phyloP scores from a whole-genome alignment of 257 asterid genomes.

The Gynochthodes officinalis region DNA sequence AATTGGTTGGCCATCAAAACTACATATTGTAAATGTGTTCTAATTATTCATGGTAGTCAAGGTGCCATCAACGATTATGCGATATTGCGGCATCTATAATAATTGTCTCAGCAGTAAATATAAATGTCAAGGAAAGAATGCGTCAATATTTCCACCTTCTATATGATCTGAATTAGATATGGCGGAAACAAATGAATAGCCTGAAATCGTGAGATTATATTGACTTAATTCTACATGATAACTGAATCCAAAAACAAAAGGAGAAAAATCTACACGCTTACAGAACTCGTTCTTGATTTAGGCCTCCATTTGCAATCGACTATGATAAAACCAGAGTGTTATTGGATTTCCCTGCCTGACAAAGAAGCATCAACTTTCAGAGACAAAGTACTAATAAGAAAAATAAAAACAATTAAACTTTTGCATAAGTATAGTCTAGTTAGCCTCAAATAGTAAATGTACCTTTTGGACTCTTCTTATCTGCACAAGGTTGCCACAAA shows the following conservation, averaged over 20 bases:
- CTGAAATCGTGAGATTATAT: not conserved
- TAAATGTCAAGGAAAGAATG: no score
- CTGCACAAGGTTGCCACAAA: constrained; percentile 81
- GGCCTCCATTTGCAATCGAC: constrained; percentile 94
- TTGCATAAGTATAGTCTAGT: constrained; percentile 5
- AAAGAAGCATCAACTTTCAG: constrained; percentile 21
- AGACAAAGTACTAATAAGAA: constrained; percentile 4
- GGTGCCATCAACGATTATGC: no score
- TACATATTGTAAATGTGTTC: no score
- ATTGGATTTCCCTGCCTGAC: constrained; percentile 55
- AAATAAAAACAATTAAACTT: not conserved
- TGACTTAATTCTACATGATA: not conserved
- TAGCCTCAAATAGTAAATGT: not conserved
- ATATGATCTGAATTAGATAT: no score
- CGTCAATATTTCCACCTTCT: no score
- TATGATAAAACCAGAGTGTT: constrained; percentile 59
- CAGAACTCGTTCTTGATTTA: constrained; percentile 91
- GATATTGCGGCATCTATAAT: no score
- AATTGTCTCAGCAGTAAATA: no score
- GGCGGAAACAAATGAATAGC: no score
- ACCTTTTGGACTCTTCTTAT: constrained; percentile 47
- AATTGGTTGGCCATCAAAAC: no score
- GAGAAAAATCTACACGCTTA: constrained; percentile 29
- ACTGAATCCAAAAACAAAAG: not conserved
- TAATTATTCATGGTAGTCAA: no score